Conservation (phyloP, 148 eudicot genomes). For the Fagopyrum tataricum region DNA sequence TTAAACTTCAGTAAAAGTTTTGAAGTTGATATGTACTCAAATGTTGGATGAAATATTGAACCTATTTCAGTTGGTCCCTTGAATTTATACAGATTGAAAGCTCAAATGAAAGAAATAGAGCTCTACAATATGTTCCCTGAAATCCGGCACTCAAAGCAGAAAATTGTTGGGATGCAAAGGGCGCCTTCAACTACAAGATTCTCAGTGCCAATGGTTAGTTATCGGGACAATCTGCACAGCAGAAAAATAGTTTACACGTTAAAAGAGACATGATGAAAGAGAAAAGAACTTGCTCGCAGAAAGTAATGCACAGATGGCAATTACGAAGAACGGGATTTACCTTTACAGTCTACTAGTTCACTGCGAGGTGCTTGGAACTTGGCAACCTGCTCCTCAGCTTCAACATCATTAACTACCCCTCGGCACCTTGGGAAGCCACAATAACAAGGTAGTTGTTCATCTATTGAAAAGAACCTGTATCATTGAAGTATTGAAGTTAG, state of each 20-base stretch:
- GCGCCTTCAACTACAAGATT: conserved; percentile 24
- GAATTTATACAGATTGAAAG: conserved; percentile 5
- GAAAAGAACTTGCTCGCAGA: not conserved
- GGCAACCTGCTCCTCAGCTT: conserved; percentile 68
- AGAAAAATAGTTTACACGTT: conserved; percentile 24
- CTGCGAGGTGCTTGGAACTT: conserved; percentile 60
- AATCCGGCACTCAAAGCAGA: conserved; percentile 10
- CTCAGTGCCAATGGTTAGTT: conserved; percentile 24
- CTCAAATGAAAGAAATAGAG: conserved; percentile 2
- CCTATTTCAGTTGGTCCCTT: conserved; percentile 11
- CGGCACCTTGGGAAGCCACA: conserved; percentile 90
- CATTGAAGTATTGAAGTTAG: not conserved
- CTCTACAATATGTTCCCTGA: conserved; percentile 14
- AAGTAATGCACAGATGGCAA: not conserved
- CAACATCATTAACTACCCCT: conserved; percentile 86
- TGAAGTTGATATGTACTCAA: conserved; percentile 10
- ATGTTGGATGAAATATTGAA: conserved; percentile 9
- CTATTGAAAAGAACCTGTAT: conserved; percentile 74
- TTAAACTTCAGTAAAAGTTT: not conserved
- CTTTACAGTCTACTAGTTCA: conserved; percentile 65
- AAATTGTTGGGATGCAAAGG: conserved; percentile 12
- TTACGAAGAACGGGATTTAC: conserved; percentile 8
- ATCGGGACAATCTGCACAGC: conserved; percentile 37
- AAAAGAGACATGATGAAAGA: not conserved
- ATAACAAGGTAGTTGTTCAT: conserved; percentile 75